Evolutionary conservation across 768 basidiomycete species (phyloP).

Genomic region (Boletus insuetus): DNA sequence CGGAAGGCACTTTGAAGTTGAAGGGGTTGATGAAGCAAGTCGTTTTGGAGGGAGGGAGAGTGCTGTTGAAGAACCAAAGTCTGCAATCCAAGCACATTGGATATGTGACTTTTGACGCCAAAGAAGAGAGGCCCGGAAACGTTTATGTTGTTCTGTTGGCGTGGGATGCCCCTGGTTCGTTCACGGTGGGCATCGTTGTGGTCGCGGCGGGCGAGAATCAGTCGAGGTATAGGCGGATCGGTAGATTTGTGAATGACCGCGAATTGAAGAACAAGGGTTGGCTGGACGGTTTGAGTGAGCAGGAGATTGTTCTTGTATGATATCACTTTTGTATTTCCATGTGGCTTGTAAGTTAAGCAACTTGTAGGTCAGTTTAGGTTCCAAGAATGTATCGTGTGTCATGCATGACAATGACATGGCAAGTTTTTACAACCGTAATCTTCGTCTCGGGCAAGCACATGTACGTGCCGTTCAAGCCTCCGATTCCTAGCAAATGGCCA

Average conservation of each 20-base stretch:
- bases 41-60: neutral
- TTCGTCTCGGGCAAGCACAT: no score
- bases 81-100: neutral
- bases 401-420: no score
- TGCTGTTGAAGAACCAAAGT: neutral
- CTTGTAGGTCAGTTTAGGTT: no score
- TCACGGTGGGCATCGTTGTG: neutral
- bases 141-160: neutral
- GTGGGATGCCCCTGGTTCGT: neutral
- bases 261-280: neutral
- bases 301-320: neutral
- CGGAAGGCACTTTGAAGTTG: neutral
- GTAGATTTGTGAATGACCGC: neutral
- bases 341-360: no score
- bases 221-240: neutral
- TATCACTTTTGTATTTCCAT: no score
- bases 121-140: neutral
- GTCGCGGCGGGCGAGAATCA: neutral
- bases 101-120: neutral
- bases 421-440: no score
- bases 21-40: neutral
- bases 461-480: no score
- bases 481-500: no score
- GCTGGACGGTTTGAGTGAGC: neutral
- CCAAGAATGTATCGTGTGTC: no score